Base-by-base conservation (phyloP, 192 early-diverging fungal species). In the Umbelopsis sp. region DNA sequence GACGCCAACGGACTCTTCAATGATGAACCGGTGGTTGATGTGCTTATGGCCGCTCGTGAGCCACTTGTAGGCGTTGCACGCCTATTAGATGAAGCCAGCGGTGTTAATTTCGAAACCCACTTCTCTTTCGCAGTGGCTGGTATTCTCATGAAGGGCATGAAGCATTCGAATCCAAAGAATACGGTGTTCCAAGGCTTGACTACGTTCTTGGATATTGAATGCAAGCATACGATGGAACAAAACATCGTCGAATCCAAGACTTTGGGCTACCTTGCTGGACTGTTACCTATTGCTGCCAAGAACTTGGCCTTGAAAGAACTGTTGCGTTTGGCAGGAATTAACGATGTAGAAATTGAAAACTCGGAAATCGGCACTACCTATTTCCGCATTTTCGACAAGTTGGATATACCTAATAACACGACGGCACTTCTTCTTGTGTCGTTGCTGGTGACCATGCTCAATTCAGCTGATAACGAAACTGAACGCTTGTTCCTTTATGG, bases 41-140 rank as follows among this genome's bases (percentile, higher is more conserved):
- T 93, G 9, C 72, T 98, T 46, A 76, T 95, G 79, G 74, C 77
- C 21, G 91, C 90, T 8, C 86, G 94, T 16, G 81, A 81, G 3
- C 91, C 91, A 2, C 84, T 97, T 44, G 81, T 86, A 64, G 87
- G 93, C 67, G 86, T 89, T 2, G 87, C 90, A 18, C 84, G 79
- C 68, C 79, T 91, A 68, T 72, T 96, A 66, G 96, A 98, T 72
- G 78, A 82, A 20, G 73, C 83, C 8, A 85, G 89, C 23, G 94
- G 94, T 3, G 83, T 97, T 58, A 90, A 88, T 76, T 98, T 97
- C 82, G 84, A 87, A 49, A 88, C 86, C 7, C 93, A 96, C 71
- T 97, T 98, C 66, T 86, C 92, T 27, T 94, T 95, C 66, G 93
- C 95, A 16, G 83, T 97, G 44, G 83, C 93, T 10, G 84, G 89